Evolutionary conservation across 805 yeast genomes (phyloP), one percentile per base, ranked within the genome.

Genomic region (Yarrowia yakushimensis): DNA sequence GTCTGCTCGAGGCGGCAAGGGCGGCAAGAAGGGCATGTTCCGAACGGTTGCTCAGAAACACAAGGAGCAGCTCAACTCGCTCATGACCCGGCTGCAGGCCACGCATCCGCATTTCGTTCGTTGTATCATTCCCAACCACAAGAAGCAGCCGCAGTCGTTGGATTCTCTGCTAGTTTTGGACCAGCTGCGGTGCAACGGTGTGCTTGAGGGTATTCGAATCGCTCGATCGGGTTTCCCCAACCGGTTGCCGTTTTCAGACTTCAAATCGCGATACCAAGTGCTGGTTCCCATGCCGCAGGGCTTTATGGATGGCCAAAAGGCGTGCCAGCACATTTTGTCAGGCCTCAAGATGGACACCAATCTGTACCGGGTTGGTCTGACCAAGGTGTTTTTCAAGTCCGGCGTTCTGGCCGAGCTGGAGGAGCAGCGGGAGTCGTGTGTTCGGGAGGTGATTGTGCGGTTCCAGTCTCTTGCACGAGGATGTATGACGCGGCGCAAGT

Each of bases 211-310:
- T 65, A 94, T 94, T 30, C 82, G 99, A 73, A 94, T 94, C 64
- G 97, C 98, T 0, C 82, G 99, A 66, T 90, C 97, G 9, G 99
- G 99, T 1, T 94, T 87, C 73, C 99, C 99, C 5, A 94, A 94
- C 73, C 82, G 97, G 67, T 84, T 93, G 71, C 83, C 85, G 28
- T 93, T 92, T 73, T 82, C 85, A 46, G 93, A 90, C 52, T 94
- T 94, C 75, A 83, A 81, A 59, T 79, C 78, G 37, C 80, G 97
- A 61, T 94, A 94, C 72, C 82, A 82, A 30, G 82, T 92, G n/a
- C 76, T 94, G 25, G 79, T 84, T 8, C 76, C 79, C 15, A 74
- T 77, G 39, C 79, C 78, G 17, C 68, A 70, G 59, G 74, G 76
- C 1, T 69, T 76, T 6, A 70, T 70, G 18, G 81, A 83, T 64